phyloP scores from a whole-genome alignment of 2,329 filamentous ascomycete species.

The Colletotrichum sp. region DNA sequence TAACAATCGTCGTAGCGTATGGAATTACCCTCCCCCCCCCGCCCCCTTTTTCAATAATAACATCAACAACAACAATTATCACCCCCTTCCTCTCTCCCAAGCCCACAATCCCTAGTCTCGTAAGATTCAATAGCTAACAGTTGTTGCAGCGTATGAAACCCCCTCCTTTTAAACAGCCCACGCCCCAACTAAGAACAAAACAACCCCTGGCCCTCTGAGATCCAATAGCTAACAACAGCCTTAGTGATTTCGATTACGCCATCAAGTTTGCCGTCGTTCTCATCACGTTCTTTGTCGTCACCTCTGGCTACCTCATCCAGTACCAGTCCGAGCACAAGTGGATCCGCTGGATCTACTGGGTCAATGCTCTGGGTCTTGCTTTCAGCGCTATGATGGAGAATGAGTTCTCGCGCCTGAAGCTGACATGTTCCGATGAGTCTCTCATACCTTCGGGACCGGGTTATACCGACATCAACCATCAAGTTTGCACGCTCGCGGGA shows the following conservation, averaged over 20 bases:
- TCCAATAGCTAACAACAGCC: too few relatives aligned
- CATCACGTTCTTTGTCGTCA: slow-evolving; percentile 83
- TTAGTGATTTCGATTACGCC: slow-evolving; percentile 77
- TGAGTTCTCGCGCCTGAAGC: slow-evolving; percentile 73
- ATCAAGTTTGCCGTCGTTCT: slow-evolving; percentile 82
- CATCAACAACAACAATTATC: too few relatives aligned
- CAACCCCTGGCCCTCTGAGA: too few relatives aligned
- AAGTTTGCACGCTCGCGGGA: slow-evolving; percentile 82
- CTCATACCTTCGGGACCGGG: slow-evolving; percentile 74
- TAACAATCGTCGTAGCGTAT: too few relatives aligned
- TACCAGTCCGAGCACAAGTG: slow-evolving; percentile 77
- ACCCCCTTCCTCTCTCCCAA: too few relatives aligned
- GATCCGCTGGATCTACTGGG: slow-evolving; percentile 81
- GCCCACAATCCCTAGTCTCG: too few relatives aligned
- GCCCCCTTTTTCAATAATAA: too few relatives aligned
- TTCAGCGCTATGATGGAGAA: slow-evolving; percentile 87
- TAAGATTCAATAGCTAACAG: too few relatives aligned
- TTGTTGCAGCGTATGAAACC: too few relatives aligned
- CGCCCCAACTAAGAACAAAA: too few relatives aligned
- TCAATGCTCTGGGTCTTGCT: slow-evolving; percentile 75
- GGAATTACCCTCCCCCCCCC: too few relatives aligned
- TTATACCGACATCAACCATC: slow-evolving; percentile 74
- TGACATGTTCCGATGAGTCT: slow-evolving; percentile 71
- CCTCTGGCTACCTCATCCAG: slow-evolving; percentile 84
- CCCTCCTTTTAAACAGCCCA: too few relatives aligned